A percentile compares a stretch with the other conserved stretches of the same genome.
These are phyloP conservation scores for Penicillium salamii DNA, from an alignment of 495 filamentous ascomycete genomes.

Conservation along the genomic window DNA sequence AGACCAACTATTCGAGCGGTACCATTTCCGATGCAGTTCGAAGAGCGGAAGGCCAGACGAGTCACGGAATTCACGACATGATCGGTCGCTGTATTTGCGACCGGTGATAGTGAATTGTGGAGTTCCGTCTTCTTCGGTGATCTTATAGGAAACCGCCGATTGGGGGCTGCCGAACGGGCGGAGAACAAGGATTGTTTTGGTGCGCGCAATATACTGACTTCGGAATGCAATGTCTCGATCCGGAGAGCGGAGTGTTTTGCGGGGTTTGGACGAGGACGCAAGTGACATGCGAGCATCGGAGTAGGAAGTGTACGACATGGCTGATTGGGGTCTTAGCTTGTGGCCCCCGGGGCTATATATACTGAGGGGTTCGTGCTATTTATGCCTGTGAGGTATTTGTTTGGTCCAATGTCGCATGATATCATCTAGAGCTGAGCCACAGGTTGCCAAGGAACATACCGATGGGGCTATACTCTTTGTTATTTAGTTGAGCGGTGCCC, in stretches of 20 bases:
- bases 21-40: conserved; percentile 20
- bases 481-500: no score
- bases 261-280: conserved; percentile 6
- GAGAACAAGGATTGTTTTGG: conserved; percentile 21
- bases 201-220: conserved; percentile 17
- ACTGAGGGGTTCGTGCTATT: not conserved
- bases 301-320: conserved; percentile 20
- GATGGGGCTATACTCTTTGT: no score
- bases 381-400: conserved; percentile 1
- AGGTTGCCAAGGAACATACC: not conserved
- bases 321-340: not conserved
- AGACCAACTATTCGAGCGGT: conserved; percentile 15
- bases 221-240: conserved; percentile 24
- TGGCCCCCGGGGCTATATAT: not conserved
- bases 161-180: conserved; percentile 15
- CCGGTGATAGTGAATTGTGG: conserved; percentile 21
- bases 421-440: conserved; percentile 2
- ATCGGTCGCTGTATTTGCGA: conserved; percentile 18
- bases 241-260: conserved; percentile 17
- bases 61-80: conserved; percentile 28
- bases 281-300: conserved; percentile 13
- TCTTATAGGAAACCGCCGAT: conserved; percentile 21
- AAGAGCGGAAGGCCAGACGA: conserved; percentile 27
- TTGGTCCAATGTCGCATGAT: conserved; percentile 1
- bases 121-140: conserved; percentile 19